phyloP scores from a whole-genome alignment of 2,329 filamentous ascomycete genomes.

The Epichloe typhina region DNA sequence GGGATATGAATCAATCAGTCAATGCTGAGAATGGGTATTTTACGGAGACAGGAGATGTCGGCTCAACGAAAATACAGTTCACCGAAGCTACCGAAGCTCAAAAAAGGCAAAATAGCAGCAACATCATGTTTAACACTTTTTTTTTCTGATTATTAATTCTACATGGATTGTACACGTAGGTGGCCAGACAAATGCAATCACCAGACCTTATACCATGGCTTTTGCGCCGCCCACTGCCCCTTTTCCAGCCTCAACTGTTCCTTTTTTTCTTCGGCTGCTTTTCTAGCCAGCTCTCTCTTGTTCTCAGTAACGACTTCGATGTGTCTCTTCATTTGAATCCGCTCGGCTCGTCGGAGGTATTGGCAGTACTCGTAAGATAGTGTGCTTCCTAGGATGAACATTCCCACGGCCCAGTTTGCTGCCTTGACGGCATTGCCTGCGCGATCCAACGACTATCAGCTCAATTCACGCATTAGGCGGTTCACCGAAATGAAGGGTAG shows the following conservation, averaged over 20 bases:
- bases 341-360: conserved; percentile 58
- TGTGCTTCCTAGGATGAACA: conserved; percentile 57
- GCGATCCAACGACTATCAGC: neutral
- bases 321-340: conserved; percentile 70
- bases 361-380: conserved; percentile 77
- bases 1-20: no score
- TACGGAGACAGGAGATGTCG: no score
- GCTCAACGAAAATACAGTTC: no score
- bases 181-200: conserved; percentile 15
- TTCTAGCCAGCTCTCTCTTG: conserved; percentile 34
- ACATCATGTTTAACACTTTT: neutral
- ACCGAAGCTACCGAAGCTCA: neutral
- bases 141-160: neutral
- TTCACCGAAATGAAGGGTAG: neutral
- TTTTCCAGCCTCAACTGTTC: conserved; percentile 19
- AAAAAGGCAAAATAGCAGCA: neutral
- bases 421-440: conserved; percentile 32
- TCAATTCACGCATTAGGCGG: neutral
- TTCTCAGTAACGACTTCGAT: conserved; percentile 51
- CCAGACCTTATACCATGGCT: conserved; percentile 46
- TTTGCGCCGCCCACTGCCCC: conserved; percentile 22
- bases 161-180: neutral
- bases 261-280: conserved; percentile 29
- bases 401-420: conserved; percentile 75
- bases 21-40: no score